Evolutionary conservation across 176 grass and related monocot species (phyloP).

Genomic region (Triticum turgidum): DNA sequence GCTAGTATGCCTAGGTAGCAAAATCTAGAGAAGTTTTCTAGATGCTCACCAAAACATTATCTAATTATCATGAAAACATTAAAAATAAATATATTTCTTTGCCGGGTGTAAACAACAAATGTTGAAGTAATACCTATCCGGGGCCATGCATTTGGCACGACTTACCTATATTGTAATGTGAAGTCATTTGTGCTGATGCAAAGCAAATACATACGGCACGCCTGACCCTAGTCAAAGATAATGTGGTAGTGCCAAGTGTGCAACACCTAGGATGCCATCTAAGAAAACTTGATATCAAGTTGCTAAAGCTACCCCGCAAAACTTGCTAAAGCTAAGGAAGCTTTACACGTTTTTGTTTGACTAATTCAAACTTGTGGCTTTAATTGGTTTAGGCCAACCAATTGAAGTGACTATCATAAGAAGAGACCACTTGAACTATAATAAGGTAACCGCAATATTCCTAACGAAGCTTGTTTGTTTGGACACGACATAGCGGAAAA

Average conservation of each 20-base stretch:
- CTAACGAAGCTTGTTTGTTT: background rate
- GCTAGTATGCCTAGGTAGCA: no score
- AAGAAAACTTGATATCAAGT: background rate
- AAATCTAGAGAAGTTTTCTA: no score
- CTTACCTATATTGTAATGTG: background rate
- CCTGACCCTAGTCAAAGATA: background rate
- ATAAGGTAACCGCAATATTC: background rate
- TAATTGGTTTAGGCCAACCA: background rate
- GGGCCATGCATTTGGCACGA: background rate
- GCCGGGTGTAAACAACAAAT: no score
- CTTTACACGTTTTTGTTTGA: background rate
- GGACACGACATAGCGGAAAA: background rate
- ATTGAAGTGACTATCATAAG: background rate
- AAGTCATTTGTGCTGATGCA: background rate
- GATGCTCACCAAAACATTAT: no score
- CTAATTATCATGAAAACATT: no score
- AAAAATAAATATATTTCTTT: no score
- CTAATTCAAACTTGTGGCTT: background rate
- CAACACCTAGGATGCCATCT: background rate
- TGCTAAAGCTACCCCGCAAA: background rate
- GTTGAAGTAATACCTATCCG: no score
- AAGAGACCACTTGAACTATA: background rate
- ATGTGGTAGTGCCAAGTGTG: background rate
- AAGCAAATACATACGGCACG: background rate
- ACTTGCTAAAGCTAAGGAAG: background rate